Evolutionary conservation across 371 early-diverging fungal species (phyloP), one percentile per base, ranked within the genome.

Genomic region (Cladochytrium tenue): DNA sequence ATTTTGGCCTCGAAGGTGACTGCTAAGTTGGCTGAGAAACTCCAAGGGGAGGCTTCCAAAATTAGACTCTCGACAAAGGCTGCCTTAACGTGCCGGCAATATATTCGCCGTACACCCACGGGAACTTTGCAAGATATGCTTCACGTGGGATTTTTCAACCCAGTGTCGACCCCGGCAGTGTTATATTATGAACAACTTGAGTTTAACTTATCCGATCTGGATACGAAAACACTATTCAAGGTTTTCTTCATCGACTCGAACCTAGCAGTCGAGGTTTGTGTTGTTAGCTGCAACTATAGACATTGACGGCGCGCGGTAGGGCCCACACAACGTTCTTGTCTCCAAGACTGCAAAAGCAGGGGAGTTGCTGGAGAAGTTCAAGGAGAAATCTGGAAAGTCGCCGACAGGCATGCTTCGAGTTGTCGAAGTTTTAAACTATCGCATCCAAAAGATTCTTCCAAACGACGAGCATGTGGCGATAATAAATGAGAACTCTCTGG

Each of bases 101-200:
- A 78, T 2, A 80, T 92, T 64, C 70, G 78, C 61, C 76, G 86
- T 27, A 57, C 73, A 1, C 74, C 86, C 10, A 78, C 74, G 26
- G 60, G 80, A 27, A 82, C 76, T 2, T 71, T 93, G 7, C 65
- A 77, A 13, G 90, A 90, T 30, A 91, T 93, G 86, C 69, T 90
- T 10, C 71, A 69, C 13, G 35, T 52, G 31, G 64, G 68, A 25
- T 76, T 68, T 60, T 67, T 68, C 28, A 67, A 57, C 64, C 62
- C 32, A 35, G 32, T 56, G 52, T 10, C 61, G 51, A n/a, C 68
- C 2, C 60, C 74, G 20, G 7, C 58, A 31, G 68, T 72, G n/a
- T 60, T 95, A 10, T 84, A 81, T 62, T 97, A 94, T 72, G 96
- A 97, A 69, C 82, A 91, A 33, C 65, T 95, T 60, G 91, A 93